These are phyloP conservation scores for Brassica napus DNA, from an alignment of 345 rosid genomes.

Conservation along the genomic window DNA sequence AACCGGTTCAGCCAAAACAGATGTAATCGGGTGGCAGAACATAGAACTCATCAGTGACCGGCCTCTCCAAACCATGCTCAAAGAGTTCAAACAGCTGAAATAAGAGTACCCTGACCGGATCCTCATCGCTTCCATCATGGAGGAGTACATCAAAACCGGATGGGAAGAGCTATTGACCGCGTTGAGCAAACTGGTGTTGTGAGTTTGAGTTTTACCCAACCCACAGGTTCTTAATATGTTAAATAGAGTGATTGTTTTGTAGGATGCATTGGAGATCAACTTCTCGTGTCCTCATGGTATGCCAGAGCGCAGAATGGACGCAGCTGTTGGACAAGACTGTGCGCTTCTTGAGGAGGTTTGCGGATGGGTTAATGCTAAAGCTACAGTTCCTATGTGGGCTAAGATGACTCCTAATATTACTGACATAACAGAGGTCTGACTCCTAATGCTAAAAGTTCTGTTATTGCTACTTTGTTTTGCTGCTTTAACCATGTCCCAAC, in stretches of 20 bases:
- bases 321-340: constrained; percentile 97
- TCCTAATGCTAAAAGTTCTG: neutral
- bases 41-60: constrained; percentile 95
- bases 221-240: neutral
- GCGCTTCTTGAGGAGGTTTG: constrained; percentile 78
- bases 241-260: constrained; percentile 8
- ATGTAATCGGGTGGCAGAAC: constrained; percentile 96
- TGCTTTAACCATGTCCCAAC: constrained; percentile 9
- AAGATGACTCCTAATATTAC: constrained; percentile 99
- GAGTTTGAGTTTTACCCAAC: constrained; percentile 35
- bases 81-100: constrained; percentile 81
- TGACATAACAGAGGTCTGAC: constrained; percentile 59
- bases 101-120: constrained; percentile 86
- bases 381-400: constrained; percentile 98
- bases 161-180: constrained; percentile 98
- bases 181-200: constrained; percentile 98
- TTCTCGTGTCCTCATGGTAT: constrained; percentile 99
- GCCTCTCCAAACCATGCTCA: constrained; percentile 91
- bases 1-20: constrained; percentile 74
- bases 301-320: constrained; percentile 99
- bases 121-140: constrained; percentile 97
- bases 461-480: constrained; percentile 6
- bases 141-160: constrained; percentile 79
- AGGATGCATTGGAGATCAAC: constrained; percentile 96
- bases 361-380: constrained; percentile 96